Conservation (phyloP, 805 yeast species). For the Aciculoconidium aculeatum region DNA sequence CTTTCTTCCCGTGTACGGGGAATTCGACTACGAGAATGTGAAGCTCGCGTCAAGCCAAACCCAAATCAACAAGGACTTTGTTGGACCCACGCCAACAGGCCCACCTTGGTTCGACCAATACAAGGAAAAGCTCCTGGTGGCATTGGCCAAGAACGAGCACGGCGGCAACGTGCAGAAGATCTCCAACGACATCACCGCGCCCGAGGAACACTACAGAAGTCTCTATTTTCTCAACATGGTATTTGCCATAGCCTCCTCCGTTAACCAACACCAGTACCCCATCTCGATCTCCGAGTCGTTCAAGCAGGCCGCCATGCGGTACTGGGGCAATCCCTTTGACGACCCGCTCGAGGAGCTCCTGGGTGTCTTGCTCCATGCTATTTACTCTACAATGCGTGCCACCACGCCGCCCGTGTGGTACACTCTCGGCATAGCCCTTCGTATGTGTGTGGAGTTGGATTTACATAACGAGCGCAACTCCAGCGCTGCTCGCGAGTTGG, state of each 20-base stretch:
- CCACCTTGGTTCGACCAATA: conserved; percentile 44
- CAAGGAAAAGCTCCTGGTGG: conserved; percentile 21
- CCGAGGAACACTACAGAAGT: conserved; percentile 44
- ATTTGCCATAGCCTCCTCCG: conserved; percentile 77
- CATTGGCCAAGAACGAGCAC: conserved; percentile 2
- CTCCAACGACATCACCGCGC: conserved; percentile 38
- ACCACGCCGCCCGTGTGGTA: conserved; percentile 93
- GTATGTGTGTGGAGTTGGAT: conserved; percentile 80
- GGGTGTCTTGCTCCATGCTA: conserved; percentile 60
- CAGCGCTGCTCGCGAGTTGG: conserved; percentile 24
- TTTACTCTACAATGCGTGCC: conserved; percentile 83
- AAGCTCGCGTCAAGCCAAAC: conserved; percentile 58
- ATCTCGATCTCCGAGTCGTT: conserved; percentile 64
- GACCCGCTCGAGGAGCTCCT: conserved; percentile 70
- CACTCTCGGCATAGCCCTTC: conserved; percentile 69
- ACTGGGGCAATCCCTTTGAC: conserved; percentile 43
- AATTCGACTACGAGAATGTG: conserved; percentile 41
- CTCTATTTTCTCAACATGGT: conserved; percentile 69
- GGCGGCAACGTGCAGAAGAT: conserved; percentile 14
- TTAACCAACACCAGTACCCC: conserved; percentile 62
- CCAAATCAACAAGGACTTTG: conserved; percentile 26
- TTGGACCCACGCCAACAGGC: conserved; percentile 1
- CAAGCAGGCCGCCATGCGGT: conserved; percentile 56
- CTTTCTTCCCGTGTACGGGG: conserved; percentile 79
- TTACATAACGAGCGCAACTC: conserved; percentile 57